phyloP scores from a whole-genome alignment of 331 rosid genomes.

The Rosa hybrid region DNA sequence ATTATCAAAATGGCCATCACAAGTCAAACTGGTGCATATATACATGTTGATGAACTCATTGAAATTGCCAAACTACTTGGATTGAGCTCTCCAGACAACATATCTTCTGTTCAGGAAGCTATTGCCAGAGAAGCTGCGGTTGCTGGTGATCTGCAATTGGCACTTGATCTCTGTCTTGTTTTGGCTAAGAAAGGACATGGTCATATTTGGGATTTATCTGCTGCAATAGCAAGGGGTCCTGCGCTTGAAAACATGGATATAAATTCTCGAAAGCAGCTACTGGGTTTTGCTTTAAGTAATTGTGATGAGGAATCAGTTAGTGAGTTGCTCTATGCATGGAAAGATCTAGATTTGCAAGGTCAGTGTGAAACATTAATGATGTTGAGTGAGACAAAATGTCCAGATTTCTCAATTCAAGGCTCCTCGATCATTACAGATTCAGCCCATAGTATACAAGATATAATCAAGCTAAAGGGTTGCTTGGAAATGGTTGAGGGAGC shows the following conservation, averaged over 20 bases:
- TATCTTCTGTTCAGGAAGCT: slow-evolving; percentile 90
- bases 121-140: slow-evolving; percentile 99
- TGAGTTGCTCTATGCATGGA: slow-evolving; percentile 93
- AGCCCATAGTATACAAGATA: slow-evolving; percentile 45
- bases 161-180: slow-evolving; percentile 95
- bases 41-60: slow-evolving; percentile 93
- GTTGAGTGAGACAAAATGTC: slow-evolving; percentile 54
- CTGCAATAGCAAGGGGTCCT: slow-evolving; percentile 99
- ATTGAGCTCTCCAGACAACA: slow-evolving; percentile 67
- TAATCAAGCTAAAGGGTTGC: slow-evolving; percentile 42
- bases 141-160: slow-evolving; percentile 98
- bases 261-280: slow-evolving; percentile 77
- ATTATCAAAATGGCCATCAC: slow-evolving; percentile 87
- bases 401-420: slow-evolving; percentile 54
- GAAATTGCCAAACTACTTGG: slow-evolving; percentile 94
- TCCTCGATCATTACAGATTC: slow-evolving; percentile 51
- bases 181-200: slow-evolving; percentile 92
- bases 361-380: slow-evolving; percentile 72
- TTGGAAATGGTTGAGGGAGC: slow-evolving; percentile 42
- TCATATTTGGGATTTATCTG: slow-evolving; percentile 90
- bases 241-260: slow-evolving; percentile 94
- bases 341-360: slow-evolving; percentile 95
- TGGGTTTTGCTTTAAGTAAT: slow-evolving; percentile 93
- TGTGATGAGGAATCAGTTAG: slow-evolving; percentile 93
- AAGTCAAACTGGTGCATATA: slow-evolving; percentile 82